These are phyloP conservation scores for Phyllosticta citriasiana DNA, from an alignment of 2,329 filamentous ascomycete species.

Conservation along the genomic window DNA sequence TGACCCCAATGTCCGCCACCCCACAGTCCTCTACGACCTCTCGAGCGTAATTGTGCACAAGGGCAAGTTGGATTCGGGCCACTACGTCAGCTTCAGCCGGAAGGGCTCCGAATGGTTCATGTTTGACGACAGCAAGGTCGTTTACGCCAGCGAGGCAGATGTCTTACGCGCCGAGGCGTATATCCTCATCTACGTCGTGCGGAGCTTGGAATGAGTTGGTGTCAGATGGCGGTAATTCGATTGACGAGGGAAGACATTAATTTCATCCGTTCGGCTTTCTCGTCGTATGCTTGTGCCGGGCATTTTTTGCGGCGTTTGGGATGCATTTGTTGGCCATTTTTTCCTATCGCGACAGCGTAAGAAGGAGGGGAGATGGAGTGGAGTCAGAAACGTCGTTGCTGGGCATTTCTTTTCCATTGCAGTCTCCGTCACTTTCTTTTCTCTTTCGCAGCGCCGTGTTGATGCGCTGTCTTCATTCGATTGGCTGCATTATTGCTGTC, in stretches of 20 bases:
- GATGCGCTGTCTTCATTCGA: too few relatives aligned
- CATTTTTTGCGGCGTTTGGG: too few relatives aligned
- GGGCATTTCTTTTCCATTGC: too few relatives aligned
- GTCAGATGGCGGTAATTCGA: too few relatives aligned
- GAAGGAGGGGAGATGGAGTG: too few relatives aligned
- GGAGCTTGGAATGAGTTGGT: slow-evolving; percentile 13
- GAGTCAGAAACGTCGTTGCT: too few relatives aligned
- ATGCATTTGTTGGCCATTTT: too few relatives aligned
- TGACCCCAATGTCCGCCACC: slow-evolving; percentile 17
- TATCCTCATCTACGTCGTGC: slow-evolving; percentile 64
- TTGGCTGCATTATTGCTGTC: too few relatives aligned
- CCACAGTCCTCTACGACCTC: slow-evolving; percentile 71
- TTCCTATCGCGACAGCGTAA: too few relatives aligned
- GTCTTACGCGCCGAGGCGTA: slow-evolving; percentile 83
- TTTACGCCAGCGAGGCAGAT: slow-evolving; percentile 70
- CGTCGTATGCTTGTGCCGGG: not conserved
- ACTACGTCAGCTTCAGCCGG: slow-evolving; percentile 83
- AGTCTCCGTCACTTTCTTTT: too few relatives aligned
- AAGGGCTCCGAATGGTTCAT: slow-evolving; percentile 85
- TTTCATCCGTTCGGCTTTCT: not conserved
- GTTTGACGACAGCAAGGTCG: slow-evolving; percentile 92
- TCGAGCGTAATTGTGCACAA: slow-evolving; percentile 87
- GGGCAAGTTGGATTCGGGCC: slow-evolving; percentile 83
- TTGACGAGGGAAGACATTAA: too few relatives aligned
- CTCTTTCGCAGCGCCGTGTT: too few relatives aligned